A percentile compares a stretch with the other conserved stretches of the same genome.
phyloP scores from a whole-genome alignment of 306 rosid genomes.

The Glycine soja region DNA sequence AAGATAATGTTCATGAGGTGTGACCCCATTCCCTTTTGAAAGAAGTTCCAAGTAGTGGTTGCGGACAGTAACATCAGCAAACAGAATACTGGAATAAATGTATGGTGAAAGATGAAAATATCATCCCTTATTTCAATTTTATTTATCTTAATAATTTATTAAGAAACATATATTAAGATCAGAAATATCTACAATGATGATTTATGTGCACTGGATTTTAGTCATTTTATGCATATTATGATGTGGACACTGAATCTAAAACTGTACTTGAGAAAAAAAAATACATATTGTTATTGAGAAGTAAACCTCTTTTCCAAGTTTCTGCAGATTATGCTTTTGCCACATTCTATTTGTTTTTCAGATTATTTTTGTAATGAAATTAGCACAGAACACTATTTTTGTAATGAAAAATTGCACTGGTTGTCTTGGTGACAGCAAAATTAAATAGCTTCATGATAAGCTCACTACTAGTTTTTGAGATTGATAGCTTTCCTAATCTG shows the following conservation, averaged over 20 bases:
- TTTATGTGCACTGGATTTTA: too few species aligned
- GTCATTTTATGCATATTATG: too few species aligned
- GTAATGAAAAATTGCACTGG: neutral
- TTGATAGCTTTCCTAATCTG: conserved; percentile 34
- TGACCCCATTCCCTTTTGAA: conserved; percentile 20
- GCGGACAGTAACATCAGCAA: neutral
- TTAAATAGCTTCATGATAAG: neutral
- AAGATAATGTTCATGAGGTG: conserved; percentile 47
- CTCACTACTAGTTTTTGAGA: neutral
- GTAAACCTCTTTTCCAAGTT: conserved; percentile 4
- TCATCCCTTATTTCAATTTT: neutral
- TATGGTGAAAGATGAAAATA: conserved; percentile 34
- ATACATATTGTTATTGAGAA: conserved; percentile 8
- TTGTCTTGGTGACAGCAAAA: conserved; percentile 21
- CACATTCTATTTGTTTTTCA: neutral
- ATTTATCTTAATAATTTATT: too few species aligned
- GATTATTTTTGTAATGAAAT: neutral
- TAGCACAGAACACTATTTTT: neutral
- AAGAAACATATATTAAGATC: too few species aligned
- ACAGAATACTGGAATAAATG: conserved; percentile 11
- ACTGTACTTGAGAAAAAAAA: neutral
- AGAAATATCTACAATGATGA: too few species aligned
- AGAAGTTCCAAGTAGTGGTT: neutral
- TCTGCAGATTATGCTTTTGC: neutral
- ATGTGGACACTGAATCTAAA: conserved; percentile 12